Base-by-base conservation (phyloP, 2,329 filamentous ascomycete species). In the Lasiodiplodia hormozganensis region DNA sequence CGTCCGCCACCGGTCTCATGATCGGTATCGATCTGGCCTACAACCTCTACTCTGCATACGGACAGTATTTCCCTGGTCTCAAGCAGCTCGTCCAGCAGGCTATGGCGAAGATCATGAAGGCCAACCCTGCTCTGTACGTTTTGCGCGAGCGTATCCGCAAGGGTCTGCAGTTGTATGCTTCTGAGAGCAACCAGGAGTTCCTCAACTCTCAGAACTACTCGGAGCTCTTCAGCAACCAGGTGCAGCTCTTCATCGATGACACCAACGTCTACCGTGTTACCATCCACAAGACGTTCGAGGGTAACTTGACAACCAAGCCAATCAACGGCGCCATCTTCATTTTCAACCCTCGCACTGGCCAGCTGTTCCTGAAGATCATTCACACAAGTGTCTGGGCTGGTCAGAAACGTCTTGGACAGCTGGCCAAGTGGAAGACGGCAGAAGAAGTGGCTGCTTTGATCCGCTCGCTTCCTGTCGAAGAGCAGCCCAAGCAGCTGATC, bases 251-350 rank as follows among this genome's bases (percentile, higher is more conserved):
- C 84, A 98, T 99, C 72, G 96, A 99, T 75, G 96, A 99, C 78
- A 99, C 96, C 70, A 99, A 99, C 76, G 96, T 99, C 64, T 99
- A 99, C 79, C 94, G 96, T 84, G 96, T 99, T 70, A 99, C 96
- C 0, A 99, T 99, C 71, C 96, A 99, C 86, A 99, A 99, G 88
- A 99, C 96, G 0, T 99, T 99, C 71, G 96, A 99, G 81, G 96
- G 96, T 75, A 99, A 99, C 78, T 85, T 99, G 88, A 99, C 96
- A 0, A 99, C 96, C 1, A 99, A 99, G 82, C 96, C 96, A 3
- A 99, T 99, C 86, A 99, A 99, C 79, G 96, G 96, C 78, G 96
- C 96, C 56, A 98, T 99, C 79, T 99, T 99, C 85, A 99, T 99
- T 78, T 98, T 99, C 88, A 99, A 99, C 79, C 96, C 96, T n/a